Evolutionary conservation across 495 filamentous ascomycete species (phyloP).

Genomic region (Aspergillus cristatus): DNA sequence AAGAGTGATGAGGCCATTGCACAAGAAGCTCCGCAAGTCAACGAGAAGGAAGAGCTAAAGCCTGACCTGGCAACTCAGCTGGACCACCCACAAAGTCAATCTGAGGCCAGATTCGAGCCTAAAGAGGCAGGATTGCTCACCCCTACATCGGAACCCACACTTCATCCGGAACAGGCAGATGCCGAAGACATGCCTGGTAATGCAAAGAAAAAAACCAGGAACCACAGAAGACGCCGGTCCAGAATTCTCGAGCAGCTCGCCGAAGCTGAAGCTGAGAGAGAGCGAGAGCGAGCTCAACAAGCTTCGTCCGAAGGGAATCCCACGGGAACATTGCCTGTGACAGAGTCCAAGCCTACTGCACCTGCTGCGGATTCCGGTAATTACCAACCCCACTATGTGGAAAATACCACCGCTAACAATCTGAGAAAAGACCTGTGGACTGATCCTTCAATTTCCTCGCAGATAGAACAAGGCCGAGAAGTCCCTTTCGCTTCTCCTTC

Average conservation of each 20-base stretch:
- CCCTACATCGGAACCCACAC: no score
- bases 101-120: neutral
- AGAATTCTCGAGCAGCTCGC: no score
- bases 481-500: constrained; percentile 29
- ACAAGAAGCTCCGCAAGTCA: constrained; percentile 6
- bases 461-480: constrained; percentile 38
- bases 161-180: constrained; percentile 14
- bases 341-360: constrained; percentile 26
- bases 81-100: neutral
- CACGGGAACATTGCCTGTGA: constrained; percentile 21
- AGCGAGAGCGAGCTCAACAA: no score
- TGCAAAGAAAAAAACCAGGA: constrained; percentile 37
- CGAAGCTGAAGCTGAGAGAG: no score
- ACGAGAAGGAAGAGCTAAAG: no score
- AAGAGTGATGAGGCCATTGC: constrained; percentile 1
- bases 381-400: constrained; percentile 41
- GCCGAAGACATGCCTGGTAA: constrained; percentile 26
- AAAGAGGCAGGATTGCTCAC: constrained; percentile 5
- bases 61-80: no score
- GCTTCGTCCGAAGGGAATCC: constrained; percentile 14
- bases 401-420: constrained; percentile 25
- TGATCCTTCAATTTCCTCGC: constrained; percentile 46
- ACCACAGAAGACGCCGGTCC: constrained; percentile 37
- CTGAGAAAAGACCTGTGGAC: constrained; percentile 38
- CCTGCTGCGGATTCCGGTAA: constrained; percentile 42